A percentile compares a stretch with the other conserved stretches of the same genome.
Evolutionary conservation across 805 yeast species (phyloP).

Genomic region (Candida morakotiae): DNA sequence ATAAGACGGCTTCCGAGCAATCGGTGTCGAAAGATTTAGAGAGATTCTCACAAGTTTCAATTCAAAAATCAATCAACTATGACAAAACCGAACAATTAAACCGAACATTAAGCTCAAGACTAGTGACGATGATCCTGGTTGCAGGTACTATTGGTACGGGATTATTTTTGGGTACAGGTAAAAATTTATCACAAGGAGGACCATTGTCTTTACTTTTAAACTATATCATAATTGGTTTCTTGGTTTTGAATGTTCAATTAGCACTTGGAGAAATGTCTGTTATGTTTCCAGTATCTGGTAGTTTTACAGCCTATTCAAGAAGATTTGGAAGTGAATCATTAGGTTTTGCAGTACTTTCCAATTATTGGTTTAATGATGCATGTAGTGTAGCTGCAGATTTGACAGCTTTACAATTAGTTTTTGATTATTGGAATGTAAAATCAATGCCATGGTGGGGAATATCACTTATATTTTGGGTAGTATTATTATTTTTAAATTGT

Average conservation of each 20-base stretch:
- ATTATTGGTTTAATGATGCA: conserved; percentile 52
- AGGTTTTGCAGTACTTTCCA: conserved; percentile 49
- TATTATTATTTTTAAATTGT: conserved; percentile 40
- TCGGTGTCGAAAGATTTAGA: conserved; percentile 2
- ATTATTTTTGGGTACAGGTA: conserved; percentile 29
- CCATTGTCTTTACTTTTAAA: conserved; percentile 30
- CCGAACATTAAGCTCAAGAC: conserved; percentile 20
- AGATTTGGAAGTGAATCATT: conserved; percentile 48
- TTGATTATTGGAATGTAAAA: conserved; percentile 42
- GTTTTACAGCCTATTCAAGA: conserved; percentile 46
- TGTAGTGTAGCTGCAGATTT: conserved; percentile 46
- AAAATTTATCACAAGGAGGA: conserved; percentile 27
- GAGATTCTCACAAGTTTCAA: too few species aligned
- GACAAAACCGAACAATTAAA: conserved; percentile 22
- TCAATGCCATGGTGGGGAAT: conserved; percentile 48
- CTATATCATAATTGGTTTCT: conserved; percentile 39
- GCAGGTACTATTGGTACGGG: conserved; percentile 38
- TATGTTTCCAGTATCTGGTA: conserved; percentile 51
- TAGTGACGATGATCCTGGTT: conserved; percentile 31
- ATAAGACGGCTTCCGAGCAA: not conserved
- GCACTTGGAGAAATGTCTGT: conserved; percentile 57
- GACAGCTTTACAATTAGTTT: conserved; percentile 43
- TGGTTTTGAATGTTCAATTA: conserved; percentile 46
- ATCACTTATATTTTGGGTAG: conserved; percentile 51
- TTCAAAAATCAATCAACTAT: too few species aligned